Evolutionary conservation across 306 rosid genomes (phyloP).

Genomic region (Arachis hypogaea): DNA sequence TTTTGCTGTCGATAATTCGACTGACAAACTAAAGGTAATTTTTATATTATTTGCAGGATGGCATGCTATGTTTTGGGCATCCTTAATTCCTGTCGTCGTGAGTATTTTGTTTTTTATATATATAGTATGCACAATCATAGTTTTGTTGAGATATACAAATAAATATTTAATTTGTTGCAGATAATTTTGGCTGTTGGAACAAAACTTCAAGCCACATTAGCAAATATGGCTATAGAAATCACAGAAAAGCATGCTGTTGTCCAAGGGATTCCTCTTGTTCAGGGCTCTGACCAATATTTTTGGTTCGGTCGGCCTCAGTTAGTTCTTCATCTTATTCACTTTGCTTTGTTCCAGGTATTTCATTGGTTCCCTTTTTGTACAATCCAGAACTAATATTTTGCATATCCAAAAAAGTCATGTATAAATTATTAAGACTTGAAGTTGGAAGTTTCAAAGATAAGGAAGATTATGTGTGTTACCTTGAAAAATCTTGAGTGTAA

Average conservation of each 20-base stretch:
- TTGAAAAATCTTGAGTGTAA: slow-evolving; percentile 15
- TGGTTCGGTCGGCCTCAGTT: slow-evolving; percentile 92
- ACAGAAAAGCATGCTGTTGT: slow-evolving; percentile 90
- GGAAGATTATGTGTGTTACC: no score
- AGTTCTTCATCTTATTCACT: slow-evolving; percentile 92
- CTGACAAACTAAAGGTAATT: slow-evolving; percentile 20
- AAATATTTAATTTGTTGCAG: slow-evolving; percentile 47
- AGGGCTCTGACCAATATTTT: slow-evolving; percentile 84
- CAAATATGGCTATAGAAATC: slow-evolving; percentile 93
- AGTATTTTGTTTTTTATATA: slow-evolving; percentile 38
- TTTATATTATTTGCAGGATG: slow-evolving; percentile 61
- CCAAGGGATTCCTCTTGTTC: slow-evolving; percentile 97
- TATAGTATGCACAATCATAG: background rate
- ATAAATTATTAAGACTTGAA: background rate
- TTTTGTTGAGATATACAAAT: slow-evolving; percentile 27
- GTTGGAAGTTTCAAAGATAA: background rate
- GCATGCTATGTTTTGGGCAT: slow-evolving; percentile 85
- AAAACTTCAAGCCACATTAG: slow-evolving; percentile 77
- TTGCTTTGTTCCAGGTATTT: slow-evolving; percentile 90
- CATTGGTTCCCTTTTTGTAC: slow-evolving; percentile 21
- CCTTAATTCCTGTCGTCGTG: slow-evolving; percentile 74
- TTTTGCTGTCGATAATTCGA: slow-evolving; percentile 20
- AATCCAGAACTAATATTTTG: slow-evolving; percentile 3
- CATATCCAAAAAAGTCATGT: slow-evolving; percentile 1
- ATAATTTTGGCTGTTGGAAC: slow-evolving; percentile 89